Evolutionary conservation across 75 land plant species (phyloP).

Genomic region (Sequoiadendron giganteum): DNA sequence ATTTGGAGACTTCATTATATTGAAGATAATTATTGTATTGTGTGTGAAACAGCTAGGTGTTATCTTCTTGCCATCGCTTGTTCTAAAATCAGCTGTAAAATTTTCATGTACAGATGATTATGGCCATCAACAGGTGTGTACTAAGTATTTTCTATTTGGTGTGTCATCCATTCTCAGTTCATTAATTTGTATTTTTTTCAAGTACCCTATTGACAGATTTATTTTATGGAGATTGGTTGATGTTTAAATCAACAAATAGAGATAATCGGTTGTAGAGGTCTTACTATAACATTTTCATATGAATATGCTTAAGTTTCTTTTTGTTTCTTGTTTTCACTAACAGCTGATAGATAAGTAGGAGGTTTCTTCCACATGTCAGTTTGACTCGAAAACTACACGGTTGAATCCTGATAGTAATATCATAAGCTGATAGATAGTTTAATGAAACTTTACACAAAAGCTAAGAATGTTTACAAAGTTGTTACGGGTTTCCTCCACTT

Average conservation of each 20-base stretch:
- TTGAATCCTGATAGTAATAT: no score
- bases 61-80: slow-evolving; percentile 71
- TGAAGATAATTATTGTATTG: background rate
- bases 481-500: background rate
- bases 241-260: slow-evolving; percentile 2
- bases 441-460: background rate
- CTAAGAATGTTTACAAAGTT: background rate
- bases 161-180: background rate
- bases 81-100: slow-evolving; percentile 11
- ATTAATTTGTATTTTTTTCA: background rate
- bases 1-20: background rate
- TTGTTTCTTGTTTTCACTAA: background rate
- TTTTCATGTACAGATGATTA: slow-evolving; percentile 75
- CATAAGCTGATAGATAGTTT: no score
- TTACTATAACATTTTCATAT: background rate
- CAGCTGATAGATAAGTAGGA: no score
- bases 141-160: slow-evolving; percentile 1
- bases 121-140: slow-evolving; percentile 6
- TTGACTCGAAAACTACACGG: no score
- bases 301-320: background rate
- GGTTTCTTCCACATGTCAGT: no score
- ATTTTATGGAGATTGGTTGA: background rate
- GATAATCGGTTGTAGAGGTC: background rate
- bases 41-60: slow-evolving; percentile 75
- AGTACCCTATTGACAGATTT: background rate